Evolutionary conservation across 2,329 filamentous ascomycete genomes (phyloP).

Genomic region (Alternaria metachromatica): DNA sequence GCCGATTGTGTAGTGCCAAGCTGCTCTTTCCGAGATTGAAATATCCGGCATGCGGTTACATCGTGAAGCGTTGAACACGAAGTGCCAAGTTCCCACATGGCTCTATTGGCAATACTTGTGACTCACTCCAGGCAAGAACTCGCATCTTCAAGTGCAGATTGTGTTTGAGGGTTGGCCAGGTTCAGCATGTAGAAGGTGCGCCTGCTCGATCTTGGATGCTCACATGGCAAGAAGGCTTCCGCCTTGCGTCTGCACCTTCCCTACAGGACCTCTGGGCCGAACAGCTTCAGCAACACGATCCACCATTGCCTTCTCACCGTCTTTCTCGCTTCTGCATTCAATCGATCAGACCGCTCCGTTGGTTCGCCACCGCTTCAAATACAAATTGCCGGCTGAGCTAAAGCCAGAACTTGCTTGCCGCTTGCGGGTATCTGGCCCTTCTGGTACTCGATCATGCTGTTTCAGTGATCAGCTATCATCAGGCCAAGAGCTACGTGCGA

Average conservation of each 20-base stretch:
- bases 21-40: background rate
- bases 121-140: background rate
- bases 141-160: background rate
- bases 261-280: constrained; percentile 2
- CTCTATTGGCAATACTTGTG: background rate
- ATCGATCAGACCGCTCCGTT: background rate
- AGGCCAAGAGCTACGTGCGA: background rate
- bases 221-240: background rate
- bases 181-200: background rate
- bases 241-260: constrained; percentile 2
- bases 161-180: background rate
- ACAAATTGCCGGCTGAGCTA: background rate
- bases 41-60: background rate
- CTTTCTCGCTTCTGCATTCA: constrained; percentile 9
- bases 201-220: background rate
- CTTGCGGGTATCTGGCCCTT: background rate
- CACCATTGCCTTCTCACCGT: constrained; percentile 7
- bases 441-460: background rate
- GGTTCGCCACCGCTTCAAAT: background rate
- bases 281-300: constrained; percentile 1
- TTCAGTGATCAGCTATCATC: background rate
- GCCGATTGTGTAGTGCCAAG: background rate
- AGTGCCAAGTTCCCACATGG: background rate
- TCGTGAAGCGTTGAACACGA: background rate
- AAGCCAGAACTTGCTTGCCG: background rate